phyloP scores from a whole-genome alignment of 164 flowering plant genomes.

The Euptelea pleiosperma region DNA sequence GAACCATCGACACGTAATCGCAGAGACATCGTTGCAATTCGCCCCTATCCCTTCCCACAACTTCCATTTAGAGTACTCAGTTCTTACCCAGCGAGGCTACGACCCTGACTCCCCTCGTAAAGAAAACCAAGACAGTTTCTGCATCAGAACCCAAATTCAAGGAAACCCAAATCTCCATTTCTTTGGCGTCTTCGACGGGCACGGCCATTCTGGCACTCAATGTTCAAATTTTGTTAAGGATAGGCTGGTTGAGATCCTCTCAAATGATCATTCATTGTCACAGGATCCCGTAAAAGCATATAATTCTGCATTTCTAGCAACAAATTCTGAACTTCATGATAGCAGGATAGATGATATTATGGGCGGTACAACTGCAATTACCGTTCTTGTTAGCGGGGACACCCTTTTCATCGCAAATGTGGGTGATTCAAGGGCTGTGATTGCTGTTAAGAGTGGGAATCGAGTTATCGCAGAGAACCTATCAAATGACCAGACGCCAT shows the following conservation, averaged over 20 bases:
- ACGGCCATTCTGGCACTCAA: conserved; percentile 73
- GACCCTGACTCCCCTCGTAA: conserved; percentile 86
- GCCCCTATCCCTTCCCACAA: conserved; percentile 66
- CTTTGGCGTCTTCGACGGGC: conserved; percentile 98
- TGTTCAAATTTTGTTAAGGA: conserved; percentile 82
- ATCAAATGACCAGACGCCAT: conserved; percentile 90
- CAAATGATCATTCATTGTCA: conserved; percentile 45
- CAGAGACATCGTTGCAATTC: conserved; percentile 47
- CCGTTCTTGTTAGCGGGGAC: conserved; percentile 72
- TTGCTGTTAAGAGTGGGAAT: conserved; percentile 62
- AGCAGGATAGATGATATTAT: conserved; percentile 85
- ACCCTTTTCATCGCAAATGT: conserved; percentile 81
- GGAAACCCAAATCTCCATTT: conserved; percentile 90
- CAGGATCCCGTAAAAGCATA: conserved; percentile 81
- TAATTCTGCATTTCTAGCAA: conserved; percentile 49
- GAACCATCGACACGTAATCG: conserved; percentile 25
- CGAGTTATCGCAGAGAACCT: conserved; percentile 57
- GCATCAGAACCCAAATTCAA: conserved; percentile 63
- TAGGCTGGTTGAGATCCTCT: conserved; percentile 59
- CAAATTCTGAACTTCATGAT: conserved; percentile 61
- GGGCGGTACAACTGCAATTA: conserved; percentile 98
- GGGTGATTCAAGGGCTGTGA: conserved; percentile 94
- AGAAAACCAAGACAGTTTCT: conserved; percentile 86
- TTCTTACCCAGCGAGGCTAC: conserved; percentile 74
- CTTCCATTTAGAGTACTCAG: conserved; percentile 61